Percentiles rank a stretch among this genome's conserved stretches.
phyloP scores from a whole-genome alignment of 2,329 filamentous ascomycete genomes.

The Zymoseptoria ardabiliae region DNA sequence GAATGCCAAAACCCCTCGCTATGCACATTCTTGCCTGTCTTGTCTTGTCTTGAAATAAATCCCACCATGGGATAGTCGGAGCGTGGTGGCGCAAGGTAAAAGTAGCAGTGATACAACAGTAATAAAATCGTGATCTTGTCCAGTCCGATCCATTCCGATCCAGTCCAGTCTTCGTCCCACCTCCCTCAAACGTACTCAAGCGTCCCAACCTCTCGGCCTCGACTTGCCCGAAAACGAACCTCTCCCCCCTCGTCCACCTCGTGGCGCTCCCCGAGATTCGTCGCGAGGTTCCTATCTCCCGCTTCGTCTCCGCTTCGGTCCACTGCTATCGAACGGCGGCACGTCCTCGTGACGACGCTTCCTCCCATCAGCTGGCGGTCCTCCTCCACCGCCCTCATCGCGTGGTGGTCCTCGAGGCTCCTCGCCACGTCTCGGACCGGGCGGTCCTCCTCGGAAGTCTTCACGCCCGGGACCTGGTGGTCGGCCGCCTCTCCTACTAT shows the following conservation, averaged over 20 bases:
- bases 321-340: conserved; percentile 12
- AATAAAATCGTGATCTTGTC: background rate
- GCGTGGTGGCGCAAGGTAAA: background rate
- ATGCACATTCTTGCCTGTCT: background rate
- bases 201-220: background rate
- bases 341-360: conserved; percentile 26
- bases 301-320: conserved; percentile 22
- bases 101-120: background rate
- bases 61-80: background rate
- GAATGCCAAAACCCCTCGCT: background rate
- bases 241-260: background rate
- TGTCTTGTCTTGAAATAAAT: background rate
- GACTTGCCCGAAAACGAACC: background rate
- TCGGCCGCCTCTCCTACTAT: conserved; percentile 13
- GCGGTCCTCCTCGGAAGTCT: conserved; percentile 12
- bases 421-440: conserved; percentile 12
- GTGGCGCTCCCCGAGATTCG: background rate
- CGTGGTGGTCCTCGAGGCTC: conserved; percentile 17
- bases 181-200: background rate
- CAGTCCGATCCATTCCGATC: no score
- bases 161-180: background rate
- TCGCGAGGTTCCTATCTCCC: conserved; percentile 1
- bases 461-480: conserved; percentile 13
- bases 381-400: conserved; percentile 10
- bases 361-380: conserved; percentile 11